A percentile compares a stretch with the other conserved stretches of the same genome.
Conservation (phyloP, 441 rosid species). For the Codiaeum variegatum region DNA sequence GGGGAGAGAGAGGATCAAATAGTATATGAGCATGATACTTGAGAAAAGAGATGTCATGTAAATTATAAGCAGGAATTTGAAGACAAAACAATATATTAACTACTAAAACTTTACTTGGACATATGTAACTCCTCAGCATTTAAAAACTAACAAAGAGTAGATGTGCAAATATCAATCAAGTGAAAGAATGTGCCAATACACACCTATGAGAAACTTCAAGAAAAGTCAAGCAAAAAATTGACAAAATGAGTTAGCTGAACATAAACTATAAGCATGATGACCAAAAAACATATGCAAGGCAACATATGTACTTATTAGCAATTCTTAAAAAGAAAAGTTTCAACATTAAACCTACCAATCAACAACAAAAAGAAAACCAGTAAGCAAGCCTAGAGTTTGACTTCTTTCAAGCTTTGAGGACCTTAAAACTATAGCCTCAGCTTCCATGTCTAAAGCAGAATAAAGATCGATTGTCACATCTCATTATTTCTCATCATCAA, state of each 20-base stretch:
- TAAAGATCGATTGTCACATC: conserved; percentile 92
- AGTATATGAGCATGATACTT: conserved; percentile 89
- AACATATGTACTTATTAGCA: background rate
- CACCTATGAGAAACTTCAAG: background rate
- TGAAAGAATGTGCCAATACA: background rate
- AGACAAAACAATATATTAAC: background rate
- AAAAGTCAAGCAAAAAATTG: background rate
- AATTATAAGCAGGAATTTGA: background rate
- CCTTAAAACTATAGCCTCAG: conserved; percentile 81
- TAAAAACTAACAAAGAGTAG: background rate
- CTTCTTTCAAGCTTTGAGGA: conserved; percentile 76
- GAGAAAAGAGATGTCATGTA: conserved; percentile 23
- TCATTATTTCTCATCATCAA: conserved; percentile 99
- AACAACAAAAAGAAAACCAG: conserved; percentile 92
- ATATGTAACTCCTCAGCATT: background rate
- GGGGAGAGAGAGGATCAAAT: conserved; percentile 77
- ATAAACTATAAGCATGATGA: background rate
- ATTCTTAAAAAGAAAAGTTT: background rate
- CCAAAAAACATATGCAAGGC: background rate
- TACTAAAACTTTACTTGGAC: background rate
- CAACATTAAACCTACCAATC: conserved; percentile 66
- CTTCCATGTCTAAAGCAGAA: conserved; percentile 92
- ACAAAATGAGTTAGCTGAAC: background rate
- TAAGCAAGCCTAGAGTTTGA: conserved; percentile 93
- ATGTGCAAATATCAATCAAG: background rate